Evolutionary conservation across 352 stramenopile species (phyloP).

Genomic region (Phytophthora pisi): DNA sequence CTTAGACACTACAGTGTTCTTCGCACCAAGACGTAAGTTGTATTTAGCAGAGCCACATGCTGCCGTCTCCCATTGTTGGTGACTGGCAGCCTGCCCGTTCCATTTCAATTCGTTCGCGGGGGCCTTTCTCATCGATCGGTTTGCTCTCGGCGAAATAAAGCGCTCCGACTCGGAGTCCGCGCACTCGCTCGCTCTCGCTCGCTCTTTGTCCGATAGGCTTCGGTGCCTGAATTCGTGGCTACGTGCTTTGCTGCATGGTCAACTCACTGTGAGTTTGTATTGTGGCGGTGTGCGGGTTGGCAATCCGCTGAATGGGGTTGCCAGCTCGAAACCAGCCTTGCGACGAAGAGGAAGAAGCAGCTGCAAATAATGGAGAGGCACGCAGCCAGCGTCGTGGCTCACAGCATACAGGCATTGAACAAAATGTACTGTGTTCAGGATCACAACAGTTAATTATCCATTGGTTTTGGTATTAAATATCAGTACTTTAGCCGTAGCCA

Average conservation of each 20-base stretch:
- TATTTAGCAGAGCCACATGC: no score
- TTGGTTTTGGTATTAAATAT: no score
- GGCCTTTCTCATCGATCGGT: not conserved
- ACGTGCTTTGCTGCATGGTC: constrained; percentile 16
- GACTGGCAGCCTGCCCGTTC: not conserved
- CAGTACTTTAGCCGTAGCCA: no score
- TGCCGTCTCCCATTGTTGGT: not conserved
- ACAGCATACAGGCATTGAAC: no score
- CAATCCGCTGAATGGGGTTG: not conserved
- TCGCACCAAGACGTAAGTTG: not conserved
- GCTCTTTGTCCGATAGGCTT: constrained; percentile 8
- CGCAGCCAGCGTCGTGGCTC: no score
- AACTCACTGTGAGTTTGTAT: no score
- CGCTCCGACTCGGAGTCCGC: no score
- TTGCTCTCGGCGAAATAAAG: constrained; percentile 14
- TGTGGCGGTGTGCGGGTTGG: no score
- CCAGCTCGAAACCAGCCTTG: not conserved
- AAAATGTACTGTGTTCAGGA: no score
- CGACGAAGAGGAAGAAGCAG: no score
- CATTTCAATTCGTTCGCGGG: not conserved
- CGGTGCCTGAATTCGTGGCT: constrained; percentile 17
- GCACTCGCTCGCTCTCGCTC: constrained; percentile 2
- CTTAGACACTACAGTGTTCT: not conserved
- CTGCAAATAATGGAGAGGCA: no score
- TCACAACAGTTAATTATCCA: no score